Percentiles rank a stretch among this genome's conserved stretches.
Evolutionary conservation across 2,329 filamentous ascomycete species (phyloP).

Genomic region (Eutypella sp.): DNA sequence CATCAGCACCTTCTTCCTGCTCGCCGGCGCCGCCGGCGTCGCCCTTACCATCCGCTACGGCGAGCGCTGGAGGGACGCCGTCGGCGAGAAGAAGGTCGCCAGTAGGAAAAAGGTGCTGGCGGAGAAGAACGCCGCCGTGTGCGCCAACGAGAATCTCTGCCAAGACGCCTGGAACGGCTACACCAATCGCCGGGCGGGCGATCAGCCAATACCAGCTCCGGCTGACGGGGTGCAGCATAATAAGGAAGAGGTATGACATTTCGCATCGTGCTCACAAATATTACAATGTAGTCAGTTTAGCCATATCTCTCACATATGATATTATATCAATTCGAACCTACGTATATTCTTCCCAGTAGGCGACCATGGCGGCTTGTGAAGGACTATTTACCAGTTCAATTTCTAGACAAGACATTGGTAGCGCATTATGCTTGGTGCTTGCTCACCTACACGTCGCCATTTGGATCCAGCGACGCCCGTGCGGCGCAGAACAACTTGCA

Average conservation of each 20-base stretch:
- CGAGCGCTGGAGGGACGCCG: constrained; percentile 33
- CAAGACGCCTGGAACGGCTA: background rate
- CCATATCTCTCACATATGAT: too few species aligned
- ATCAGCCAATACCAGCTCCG: background rate
- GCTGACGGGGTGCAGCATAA: background rate
- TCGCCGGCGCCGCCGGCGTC: constrained; percentile 38
- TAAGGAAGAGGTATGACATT: background rate
- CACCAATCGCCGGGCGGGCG: background rate
- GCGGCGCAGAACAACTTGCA: too few species aligned
- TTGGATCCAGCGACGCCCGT: too few species aligned
- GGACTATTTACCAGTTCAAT: too few species aligned
- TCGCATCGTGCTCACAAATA: too few species aligned
- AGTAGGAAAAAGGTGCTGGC: constrained; percentile 34
- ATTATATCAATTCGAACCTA: too few species aligned
- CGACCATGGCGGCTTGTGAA: too few species aligned
- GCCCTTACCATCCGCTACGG: constrained; percentile 43
- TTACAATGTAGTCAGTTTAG: too few species aligned
- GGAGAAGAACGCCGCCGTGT: constrained; percentile 36
- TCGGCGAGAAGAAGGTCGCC: constrained; percentile 24
- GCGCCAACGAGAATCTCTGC: constrained; percentile 7
- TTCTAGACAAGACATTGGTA: too few species aligned
- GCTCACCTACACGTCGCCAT: too few species aligned
- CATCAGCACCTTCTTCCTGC: constrained; percentile 55
- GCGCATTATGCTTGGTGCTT: too few species aligned
- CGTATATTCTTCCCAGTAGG: too few species aligned